These are phyloP conservation scores for Annulohypoxylon bovei DNA, from an alignment of 495 filamentous ascomycete genomes.

Conservation along the genomic window DNA sequence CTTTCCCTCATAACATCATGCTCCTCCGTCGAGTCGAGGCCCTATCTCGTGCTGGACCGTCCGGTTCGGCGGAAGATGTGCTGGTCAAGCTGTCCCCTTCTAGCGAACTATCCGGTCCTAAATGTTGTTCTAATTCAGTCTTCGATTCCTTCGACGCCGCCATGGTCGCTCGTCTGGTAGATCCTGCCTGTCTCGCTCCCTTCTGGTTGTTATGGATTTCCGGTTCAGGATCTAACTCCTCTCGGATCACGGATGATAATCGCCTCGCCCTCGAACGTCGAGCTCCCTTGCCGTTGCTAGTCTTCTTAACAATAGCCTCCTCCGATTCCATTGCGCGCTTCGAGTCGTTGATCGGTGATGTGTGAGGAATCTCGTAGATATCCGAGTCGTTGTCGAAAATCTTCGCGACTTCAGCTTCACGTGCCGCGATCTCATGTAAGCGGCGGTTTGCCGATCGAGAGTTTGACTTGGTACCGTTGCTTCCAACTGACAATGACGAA, in stretches of 20 bases:
- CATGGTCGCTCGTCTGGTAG: conserved; percentile 55
- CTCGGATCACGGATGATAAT: conserved; percentile 36
- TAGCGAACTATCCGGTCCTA: conserved; percentile 24
- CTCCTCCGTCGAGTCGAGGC: conserved; percentile 56
- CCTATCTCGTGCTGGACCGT: conserved; percentile 21
- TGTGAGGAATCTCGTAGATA: conserved; percentile 49
- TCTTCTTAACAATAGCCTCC: conserved; percentile 22
- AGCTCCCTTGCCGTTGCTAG: conserved; percentile 14
- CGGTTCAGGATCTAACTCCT: conserved; percentile 36
- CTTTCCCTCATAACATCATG: conserved; percentile 64
- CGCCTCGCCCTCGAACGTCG: conserved; percentile 43
- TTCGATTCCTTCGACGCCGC: conserved; percentile 47
- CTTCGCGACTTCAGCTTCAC: conserved; percentile 41
- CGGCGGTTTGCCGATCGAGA: conserved; percentile 34
- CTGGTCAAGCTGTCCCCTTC: conserved; percentile 38
- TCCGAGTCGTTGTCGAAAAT: conserved; percentile 32
- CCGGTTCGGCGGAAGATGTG: conserved; percentile 24
- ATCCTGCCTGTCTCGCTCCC: conserved; percentile 8
- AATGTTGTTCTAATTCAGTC: conserved; percentile 28
- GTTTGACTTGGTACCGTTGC: background rate
- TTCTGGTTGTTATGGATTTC: conserved; percentile 30
- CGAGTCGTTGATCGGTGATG: conserved; percentile 39
- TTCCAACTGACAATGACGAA: conserved; percentile 6
- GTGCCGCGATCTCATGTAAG: conserved; percentile 40
- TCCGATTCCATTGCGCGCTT: conserved; percentile 21